Base-by-base conservation (phyloP, 1,139 yeast genomes). In the Petasospora rhodanensis region DNA sequence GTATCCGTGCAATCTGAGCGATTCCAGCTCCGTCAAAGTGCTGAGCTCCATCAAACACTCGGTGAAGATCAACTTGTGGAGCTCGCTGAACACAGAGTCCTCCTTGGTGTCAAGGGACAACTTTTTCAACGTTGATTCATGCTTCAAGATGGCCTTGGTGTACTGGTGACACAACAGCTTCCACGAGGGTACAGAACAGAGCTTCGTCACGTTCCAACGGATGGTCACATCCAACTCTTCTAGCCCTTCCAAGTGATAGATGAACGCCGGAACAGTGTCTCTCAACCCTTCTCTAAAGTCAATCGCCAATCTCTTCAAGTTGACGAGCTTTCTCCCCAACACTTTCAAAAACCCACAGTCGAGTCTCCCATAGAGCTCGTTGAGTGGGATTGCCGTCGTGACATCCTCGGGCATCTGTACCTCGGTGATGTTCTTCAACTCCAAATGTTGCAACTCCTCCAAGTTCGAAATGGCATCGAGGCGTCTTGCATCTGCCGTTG, bases 281-380 rank as follows among this genome's bases (percentile, higher is more conserved):
- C 55, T 51, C 13, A 52, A 32, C 2, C 67, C 57, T 41, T 74
- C 76, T 29, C 73, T 58, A 35, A 62, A 59, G 44, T 74, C 77
- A 2, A 75, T 44, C 15, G 58, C 54, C 20, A 75, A 46, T 19
- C 51, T 49, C 19, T 46, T 49, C 24, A 71, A 40, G 10, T 41
- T 49, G 2, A 19, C 34, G 23, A 70, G 46, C 18, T 52, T 37
- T 0, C 55, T 55, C 1, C 56, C 56, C 1, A 34, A 14, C 7
- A 26, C 19, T 1, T 36, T 29, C n/a, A 70, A 46, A 32, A 66
- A 64, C 9, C 68, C 60, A 18, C 47, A 47, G 31, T 47, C 46
- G 26, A 51, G 31, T 7, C 49, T 41, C 0, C 41, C 56, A 24
- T 31, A 33, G 2, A 45, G 26, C 14, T 44, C 45, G 12, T 34